Percentiles rank a stretch among this genome's conserved stretches.
These are phyloP conservation scores for Pyrenochaeta sp. DNA, from an alignment of 2,329 filamentous ascomycete genomes.

Conservation along the genomic window DNA sequence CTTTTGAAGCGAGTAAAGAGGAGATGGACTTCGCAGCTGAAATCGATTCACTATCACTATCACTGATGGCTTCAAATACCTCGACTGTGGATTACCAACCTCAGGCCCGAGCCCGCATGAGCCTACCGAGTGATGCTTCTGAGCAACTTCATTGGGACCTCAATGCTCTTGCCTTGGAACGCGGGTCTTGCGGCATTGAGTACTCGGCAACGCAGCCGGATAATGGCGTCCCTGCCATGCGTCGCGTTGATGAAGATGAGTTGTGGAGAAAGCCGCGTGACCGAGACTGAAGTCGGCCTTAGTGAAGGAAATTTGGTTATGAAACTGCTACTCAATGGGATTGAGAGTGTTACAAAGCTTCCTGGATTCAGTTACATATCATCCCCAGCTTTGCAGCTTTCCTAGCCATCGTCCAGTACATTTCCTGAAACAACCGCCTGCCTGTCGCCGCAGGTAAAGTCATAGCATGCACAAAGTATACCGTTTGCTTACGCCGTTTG, in stretches of 20 bases:
- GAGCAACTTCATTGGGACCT: slow-evolving; percentile 49
- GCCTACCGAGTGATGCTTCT: slow-evolving; percentile 41
- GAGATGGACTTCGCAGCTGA: slow-evolving; percentile 43
- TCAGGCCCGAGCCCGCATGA: slow-evolving; percentile 28
- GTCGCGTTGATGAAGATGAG: slow-evolving; percentile 29
- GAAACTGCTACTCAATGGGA: too few relatives aligned
- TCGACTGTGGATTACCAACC: slow-evolving; percentile 14
- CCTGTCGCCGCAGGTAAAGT: too few relatives aligned
- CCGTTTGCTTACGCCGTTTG: too few relatives aligned
- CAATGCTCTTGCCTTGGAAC: slow-evolving; percentile 41
- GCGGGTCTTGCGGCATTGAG: slow-evolving; percentile 45
- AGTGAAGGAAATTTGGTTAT: background rate
- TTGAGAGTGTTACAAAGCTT: too few relatives aligned
- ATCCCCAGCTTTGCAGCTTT: too few relatives aligned
- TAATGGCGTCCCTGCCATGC: slow-evolving; percentile 16
- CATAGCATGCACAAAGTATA: too few relatives aligned
- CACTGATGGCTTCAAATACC: slow-evolving; percentile 35
- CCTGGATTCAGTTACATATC: too few relatives aligned
- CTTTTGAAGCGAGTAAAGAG: slow-evolving; percentile 40
- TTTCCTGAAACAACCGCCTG: too few relatives aligned
- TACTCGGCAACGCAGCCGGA: slow-evolving; percentile 29
- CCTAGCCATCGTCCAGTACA: too few relatives aligned
- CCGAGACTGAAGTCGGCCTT: background rate
- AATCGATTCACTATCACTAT: slow-evolving; percentile 43
- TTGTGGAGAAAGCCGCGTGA: slow-evolving; percentile 37